Evolutionary conservation across 371 early-diverging fungal genomes (phyloP), one percentile per base, ranked within the genome.

Genomic region (Mortierella sp.): DNA sequence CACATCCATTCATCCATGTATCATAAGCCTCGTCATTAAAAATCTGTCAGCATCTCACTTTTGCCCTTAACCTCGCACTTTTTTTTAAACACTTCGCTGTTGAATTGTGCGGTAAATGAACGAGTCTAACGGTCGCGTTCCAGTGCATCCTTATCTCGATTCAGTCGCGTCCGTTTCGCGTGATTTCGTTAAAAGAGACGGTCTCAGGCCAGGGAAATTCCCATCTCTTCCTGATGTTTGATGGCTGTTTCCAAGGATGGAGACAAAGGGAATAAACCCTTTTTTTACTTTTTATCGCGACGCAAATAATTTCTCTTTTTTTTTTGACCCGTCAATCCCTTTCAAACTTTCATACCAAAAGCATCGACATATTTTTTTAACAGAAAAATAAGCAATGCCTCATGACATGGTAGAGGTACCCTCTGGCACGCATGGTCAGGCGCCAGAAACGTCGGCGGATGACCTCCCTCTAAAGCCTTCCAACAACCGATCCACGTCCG

Each of bases 331-430:
- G 11, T 26, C 14, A n/a, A 30, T 8, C 31, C 21, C 15, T 11
- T n/a, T 23, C 48, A 21, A n/a, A n/a, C n/a, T n/a, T n/a, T n/a
- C n/a, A n/a, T n/a, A n/a, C n/a, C n/a, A n/a, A n/a, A n/a, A n/a
- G n/a, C n/a, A n/a, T n/a, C n/a, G n/a, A n/a, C n/a, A n/a, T n/a
- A n/a, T n/a, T n/a, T n/a, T n/a, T n/a, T 2, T 15, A 41, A 53
- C 26, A 14, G 42, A 3, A 39, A 32, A 7, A 39, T 14, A 9
- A 19, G 39, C 12, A 19, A 62, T 62, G 63, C 26, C 63, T 17
- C 63, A 39, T 7, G 62, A 53, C 28, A 62, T 62, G 62, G 39
- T 28, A 12, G 48, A 62, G 47, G 23, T 41, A 3, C 19, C 44
- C 37, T 34, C 37, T 1, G 14, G 11, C 4, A 1, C 37, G 1